Base-by-base conservation (phyloP, 2,329 filamentous ascomycete species). In the Pezicula neosporulosa region DNA sequence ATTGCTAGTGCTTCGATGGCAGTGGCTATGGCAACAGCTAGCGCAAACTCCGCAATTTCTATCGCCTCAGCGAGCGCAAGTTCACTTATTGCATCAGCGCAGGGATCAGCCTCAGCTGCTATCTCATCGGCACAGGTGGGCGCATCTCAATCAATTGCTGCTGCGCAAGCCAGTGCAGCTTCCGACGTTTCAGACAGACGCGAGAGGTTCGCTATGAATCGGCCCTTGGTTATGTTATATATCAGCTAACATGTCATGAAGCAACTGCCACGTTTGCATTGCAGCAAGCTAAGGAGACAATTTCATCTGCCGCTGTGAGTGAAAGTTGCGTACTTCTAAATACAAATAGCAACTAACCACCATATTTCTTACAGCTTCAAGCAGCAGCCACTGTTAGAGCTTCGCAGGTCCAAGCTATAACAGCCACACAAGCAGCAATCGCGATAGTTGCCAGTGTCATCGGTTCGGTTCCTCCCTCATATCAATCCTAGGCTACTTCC, bases 391-490 rank as follows among this genome's bases (percentile, higher is more conserved):
- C 59, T 39, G 48, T 61, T 13, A 46, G 36, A 16, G 49, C 53
- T 8, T 63, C 71, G 0, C 70, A 72, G 47, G 68, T 64, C 16
- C 60, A 68, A 3, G 70, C 71, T 3, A 65, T 74, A 2, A 72
- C 71, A 3, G 69, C 69, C 15, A 73, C 71, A 1, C 70, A 75
- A 60, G 67, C 66, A 0, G 71, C 72, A 1, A 53, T 74, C 5
- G 72, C 70, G 9, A 68, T 76, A 16, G 69, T 74, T 4, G 72
- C 68, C 13, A 70, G 68, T 44, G 69, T 75, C 33, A 61, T 75
- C 46, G 72, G 68, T n/a, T 75, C 46, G 72, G 68, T n/a, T 70
- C 70, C 3, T 66, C 70, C 1, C 58, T 76, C 18, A 60, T 75
- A 30, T 72, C 69, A 0, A 66, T 72, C 4, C 46, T 68, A 3